Base-by-base conservation (phyloP, 2,329 filamentous ascomycete species). In the Ophiognomonia clavigignenti-juglandacearum region DNA sequence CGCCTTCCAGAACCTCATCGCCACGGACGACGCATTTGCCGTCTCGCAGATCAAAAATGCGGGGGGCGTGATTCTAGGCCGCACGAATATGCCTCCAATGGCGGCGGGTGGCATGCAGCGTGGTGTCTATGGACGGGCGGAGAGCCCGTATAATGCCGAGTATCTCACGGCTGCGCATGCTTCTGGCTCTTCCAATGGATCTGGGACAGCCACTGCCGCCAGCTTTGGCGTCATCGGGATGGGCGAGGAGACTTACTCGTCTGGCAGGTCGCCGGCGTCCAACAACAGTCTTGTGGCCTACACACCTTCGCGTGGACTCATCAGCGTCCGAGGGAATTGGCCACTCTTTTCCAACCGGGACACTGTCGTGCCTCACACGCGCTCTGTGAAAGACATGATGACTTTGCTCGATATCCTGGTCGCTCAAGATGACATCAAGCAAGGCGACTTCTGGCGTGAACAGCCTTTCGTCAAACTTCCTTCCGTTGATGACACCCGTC, bases 21-120 rank as follows among this genome's bases (percentile, higher is more conserved):
- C 78, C 0, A 72, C 66, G 7, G 68, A 75, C 37, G 77, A 82
- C 57, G 74, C 77, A 1, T 72, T 72, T 3, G 70, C 72, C 6
- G 75, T 77, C 0, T 54, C 66, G 10, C 60, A 63, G 9, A 61
- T 82, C 6, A 65, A 70, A 4, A 62, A 68, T 23, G 72, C 74
- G 1, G 76, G 77, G 1, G 74, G 69, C 0, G 62, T 80, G 1
- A 58, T 78, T 18, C 62, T 80, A 0, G 79, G 78, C 0, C 69
- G 72, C 37, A 80, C 78, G 0, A 83, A 82, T 47, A 78, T 81
- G 71, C 78, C 74, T 0, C 72, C 78, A 0, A 79, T 81, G 75
- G 78, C 77, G 10, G 71, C 72, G 19, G 77, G 76, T 0, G 78
- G 78, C 0, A 78, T 78, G 69, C 76, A 80, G 49, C 65, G 78